Evolutionary conservation across 352 stramenopile species (phyloP).

Genomic region (Phytopythium delawarense): DNA sequence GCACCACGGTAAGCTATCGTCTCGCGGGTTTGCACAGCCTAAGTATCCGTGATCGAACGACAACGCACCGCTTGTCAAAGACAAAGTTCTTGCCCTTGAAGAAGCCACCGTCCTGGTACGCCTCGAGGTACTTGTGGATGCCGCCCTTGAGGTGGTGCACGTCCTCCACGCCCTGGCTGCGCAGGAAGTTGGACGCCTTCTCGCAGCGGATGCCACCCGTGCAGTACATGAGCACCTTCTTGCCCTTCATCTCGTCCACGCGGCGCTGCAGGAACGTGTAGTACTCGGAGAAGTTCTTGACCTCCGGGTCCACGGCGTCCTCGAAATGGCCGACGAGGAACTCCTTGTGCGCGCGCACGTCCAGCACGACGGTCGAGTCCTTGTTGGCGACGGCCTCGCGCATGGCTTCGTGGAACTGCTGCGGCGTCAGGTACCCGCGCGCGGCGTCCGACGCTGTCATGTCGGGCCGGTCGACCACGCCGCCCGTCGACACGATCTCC

Average conservation of each 20-base stretch:
- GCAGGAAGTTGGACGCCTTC: slow-evolving; percentile 69
- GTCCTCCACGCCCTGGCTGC: slow-evolving; percentile 46
- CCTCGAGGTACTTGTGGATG: slow-evolving; percentile 74
- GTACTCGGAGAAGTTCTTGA: slow-evolving; percentile 78
- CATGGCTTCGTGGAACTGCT: slow-evolving; percentile 75
- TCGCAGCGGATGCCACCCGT: slow-evolving; percentile 74
- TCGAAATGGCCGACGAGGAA: slow-evolving; percentile 72
- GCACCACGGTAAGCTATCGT: neutral
- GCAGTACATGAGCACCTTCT: slow-evolving; percentile 81
- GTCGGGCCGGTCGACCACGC: slow-evolving; percentile 41
- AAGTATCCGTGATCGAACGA: no score
- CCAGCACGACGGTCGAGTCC: slow-evolving; percentile 46
- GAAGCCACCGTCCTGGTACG: slow-evolving; percentile 53
- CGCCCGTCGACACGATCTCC: slow-evolving; percentile 70
- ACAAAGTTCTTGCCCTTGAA: slow-evolving; percentile 82
- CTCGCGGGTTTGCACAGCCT: no score
- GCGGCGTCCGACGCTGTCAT: slow-evolving; percentile 53
- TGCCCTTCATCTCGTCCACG: slow-evolving; percentile 56
- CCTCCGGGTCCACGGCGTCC: slow-evolving; percentile 52
- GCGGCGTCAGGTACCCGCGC: slow-evolving; percentile 65
- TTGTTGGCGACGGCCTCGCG: slow-evolving; percentile 33
- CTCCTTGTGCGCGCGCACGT: slow-evolving; percentile 63
- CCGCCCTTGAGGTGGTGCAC: slow-evolving; percentile 67
- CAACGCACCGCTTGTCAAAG: slow-evolving; percentile 67
- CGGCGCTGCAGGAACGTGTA: slow-evolving; percentile 59